Conservation (phyloP, 1,284 basidiomycete genomes). For the Puccinia polysora region DNA sequence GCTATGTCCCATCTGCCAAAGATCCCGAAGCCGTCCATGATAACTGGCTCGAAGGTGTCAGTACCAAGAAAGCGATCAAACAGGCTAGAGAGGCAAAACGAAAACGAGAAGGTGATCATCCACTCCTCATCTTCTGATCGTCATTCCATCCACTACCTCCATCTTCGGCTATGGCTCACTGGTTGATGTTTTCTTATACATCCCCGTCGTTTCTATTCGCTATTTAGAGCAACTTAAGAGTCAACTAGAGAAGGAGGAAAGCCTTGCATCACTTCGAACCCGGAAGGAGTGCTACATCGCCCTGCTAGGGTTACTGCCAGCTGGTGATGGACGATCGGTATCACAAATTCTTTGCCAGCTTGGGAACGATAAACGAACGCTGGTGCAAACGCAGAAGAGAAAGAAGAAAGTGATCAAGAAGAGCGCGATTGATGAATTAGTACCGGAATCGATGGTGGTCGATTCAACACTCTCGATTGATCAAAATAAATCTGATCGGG, state of each 20-base stretch:
- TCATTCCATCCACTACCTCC: too few relatives aligned
- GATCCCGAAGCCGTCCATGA: slow-evolving; percentile 91
- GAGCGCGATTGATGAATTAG: slow-evolving; percentile 19
- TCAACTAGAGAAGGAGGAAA: slow-evolving; percentile 10
- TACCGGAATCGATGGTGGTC: slow-evolving; percentile 9
- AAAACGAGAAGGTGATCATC: slow-evolving; percentile 58
- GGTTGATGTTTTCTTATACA: too few relatives aligned
- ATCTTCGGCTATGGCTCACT: too few relatives aligned
- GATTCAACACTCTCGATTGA: too few relatives aligned
- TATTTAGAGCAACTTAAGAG: slow-evolving; percentile 59
- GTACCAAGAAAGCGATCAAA: slow-evolving; percentile 74
- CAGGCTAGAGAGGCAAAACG: slow-evolving; percentile 62
- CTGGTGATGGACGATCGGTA: slow-evolving; percentile 22
- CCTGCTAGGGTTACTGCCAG: slow-evolving; percentile 18
- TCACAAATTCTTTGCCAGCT: slow-evolving; percentile 43
- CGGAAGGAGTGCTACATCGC: slow-evolving; percentile 31
- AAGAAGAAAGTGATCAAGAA: slow-evolving; percentile 34
- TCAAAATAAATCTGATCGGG: too few relatives aligned
- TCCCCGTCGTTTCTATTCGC: too few relatives aligned
- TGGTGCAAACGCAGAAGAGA: slow-evolving; percentile 45
- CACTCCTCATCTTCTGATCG: background rate
- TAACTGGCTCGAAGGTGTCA: slow-evolving; percentile 85
- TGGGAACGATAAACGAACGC: slow-evolving; percentile 41
- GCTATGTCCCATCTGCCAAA: slow-evolving; percentile 70
- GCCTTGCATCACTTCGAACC: slow-evolving; percentile 8